Evolutionary conservation across 2,329 filamentous ascomycete species (phyloP).

Genomic region (Verticillium longisporum): DNA sequence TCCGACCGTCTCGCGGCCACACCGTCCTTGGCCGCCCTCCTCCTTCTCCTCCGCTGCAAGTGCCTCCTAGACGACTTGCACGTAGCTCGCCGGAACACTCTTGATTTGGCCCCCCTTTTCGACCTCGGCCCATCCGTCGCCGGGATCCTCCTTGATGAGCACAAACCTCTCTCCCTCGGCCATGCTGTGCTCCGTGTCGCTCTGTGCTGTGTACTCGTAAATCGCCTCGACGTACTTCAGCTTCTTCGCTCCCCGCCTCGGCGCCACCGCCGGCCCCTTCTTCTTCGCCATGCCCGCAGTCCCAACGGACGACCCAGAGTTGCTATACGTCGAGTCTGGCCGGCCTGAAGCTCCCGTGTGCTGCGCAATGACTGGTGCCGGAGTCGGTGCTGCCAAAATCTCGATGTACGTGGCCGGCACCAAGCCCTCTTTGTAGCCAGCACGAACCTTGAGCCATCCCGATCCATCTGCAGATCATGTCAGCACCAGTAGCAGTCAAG

Average conservation of each 20-base stretch:
- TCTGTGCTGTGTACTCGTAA: slow-evolving; percentile 85
- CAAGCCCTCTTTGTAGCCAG: slow-evolving; percentile 69
- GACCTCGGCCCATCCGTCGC: slow-evolving; percentile 96
- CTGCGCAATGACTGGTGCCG: slow-evolving; percentile 35
- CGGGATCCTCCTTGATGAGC: slow-evolving; percentile 76
- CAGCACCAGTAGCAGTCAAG: background rate
- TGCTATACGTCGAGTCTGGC: slow-evolving; percentile 71
- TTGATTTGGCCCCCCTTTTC: slow-evolving; percentile 81
- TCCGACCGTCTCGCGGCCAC: background rate
- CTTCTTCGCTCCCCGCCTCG: slow-evolving; percentile 86
- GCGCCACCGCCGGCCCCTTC: slow-evolving; percentile 86
- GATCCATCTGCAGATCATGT: slow-evolving; percentile 59
- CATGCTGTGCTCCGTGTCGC: slow-evolving; percentile 86
- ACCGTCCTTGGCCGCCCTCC: background rate
- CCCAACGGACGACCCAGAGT: slow-evolving; percentile 61
- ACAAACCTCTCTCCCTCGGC: slow-evolving; percentile 86
- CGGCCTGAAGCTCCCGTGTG: slow-evolving; percentile 44
- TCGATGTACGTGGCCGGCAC: slow-evolving; percentile 87
- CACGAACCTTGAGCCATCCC: slow-evolving; percentile 83
- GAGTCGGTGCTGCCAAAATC: slow-evolving; percentile 34
- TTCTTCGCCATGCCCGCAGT: slow-evolving; percentile 54
- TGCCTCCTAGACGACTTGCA: slow-evolving; percentile 59
- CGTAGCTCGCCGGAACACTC: slow-evolving; percentile 91
- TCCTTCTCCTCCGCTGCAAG: background rate
- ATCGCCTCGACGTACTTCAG: slow-evolving; percentile 87